Percentiles rank a stretch among this genome's conserved stretches.
Conservation (phyloP, 2,329 filamentous ascomycete species). For the Colletotrichum sp. region DNA sequence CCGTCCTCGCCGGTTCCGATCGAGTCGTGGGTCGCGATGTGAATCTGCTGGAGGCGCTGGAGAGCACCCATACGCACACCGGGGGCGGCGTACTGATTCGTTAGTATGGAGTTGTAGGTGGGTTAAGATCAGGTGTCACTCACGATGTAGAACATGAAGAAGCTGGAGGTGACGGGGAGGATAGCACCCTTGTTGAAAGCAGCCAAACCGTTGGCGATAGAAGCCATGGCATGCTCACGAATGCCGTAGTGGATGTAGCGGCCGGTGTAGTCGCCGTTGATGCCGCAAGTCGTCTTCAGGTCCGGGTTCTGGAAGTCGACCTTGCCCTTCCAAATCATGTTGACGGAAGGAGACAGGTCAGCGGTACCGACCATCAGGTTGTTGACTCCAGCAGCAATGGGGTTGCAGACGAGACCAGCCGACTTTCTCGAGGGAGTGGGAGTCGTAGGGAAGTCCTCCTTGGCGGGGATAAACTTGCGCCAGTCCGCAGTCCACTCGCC, state of each 20-base stretch:
- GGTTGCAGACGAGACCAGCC: slow-evolving; percentile 53
- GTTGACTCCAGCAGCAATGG: slow-evolving; percentile 50
- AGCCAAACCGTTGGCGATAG: slow-evolving; percentile 63
- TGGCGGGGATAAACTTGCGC: slow-evolving; percentile 51
- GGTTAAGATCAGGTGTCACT: background rate
- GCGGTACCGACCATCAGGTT: slow-evolving; percentile 60
- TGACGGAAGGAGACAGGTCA: slow-evolving; percentile 56
- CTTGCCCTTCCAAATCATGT: slow-evolving; percentile 61
- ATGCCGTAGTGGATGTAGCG: slow-evolving; percentile 66
- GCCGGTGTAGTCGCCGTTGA: slow-evolving; percentile 59
- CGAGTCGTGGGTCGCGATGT: slow-evolving; percentile 66
- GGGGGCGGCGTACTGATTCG: slow-evolving; percentile 53
- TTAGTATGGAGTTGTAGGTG: background rate
- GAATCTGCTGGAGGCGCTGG: slow-evolving; percentile 59
- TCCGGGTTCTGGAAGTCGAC: slow-evolving; percentile 53
- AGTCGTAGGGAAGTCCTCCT: slow-evolving; percentile 46
- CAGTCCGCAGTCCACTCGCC: slow-evolving; percentile 54
- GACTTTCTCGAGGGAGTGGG: slow-evolving; percentile 56
- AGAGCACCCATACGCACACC: slow-evolving; percentile 67
- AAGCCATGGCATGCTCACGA: slow-evolving; percentile 66
- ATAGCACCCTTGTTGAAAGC: slow-evolving; percentile 61
- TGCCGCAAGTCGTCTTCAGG: slow-evolving; percentile 46
- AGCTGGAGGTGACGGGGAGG: slow-evolving; percentile 61
- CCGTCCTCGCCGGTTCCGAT: slow-evolving; percentile 66
- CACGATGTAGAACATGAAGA: slow-evolving; percentile 68